Base-by-base conservation (phyloP, 202 grass and related monocot genomes). In the Setaria italica region DNA sequence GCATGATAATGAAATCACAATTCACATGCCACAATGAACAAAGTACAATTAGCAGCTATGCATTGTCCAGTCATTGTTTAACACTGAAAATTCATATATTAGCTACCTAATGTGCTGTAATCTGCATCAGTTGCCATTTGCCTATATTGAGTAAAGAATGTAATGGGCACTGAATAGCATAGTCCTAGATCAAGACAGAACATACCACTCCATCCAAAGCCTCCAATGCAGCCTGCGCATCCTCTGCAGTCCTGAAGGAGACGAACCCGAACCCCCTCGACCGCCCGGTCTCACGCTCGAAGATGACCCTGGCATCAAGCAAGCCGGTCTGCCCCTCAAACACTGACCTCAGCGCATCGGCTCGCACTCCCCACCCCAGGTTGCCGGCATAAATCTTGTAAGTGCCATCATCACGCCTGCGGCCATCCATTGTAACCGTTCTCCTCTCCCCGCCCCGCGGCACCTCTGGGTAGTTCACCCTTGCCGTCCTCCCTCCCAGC, bases 301-400 rank as follows among this genome's bases (percentile, higher is more conserved):
- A 92, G 77, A 95, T 92, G 77, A 95, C 84, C 86, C 91, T 92
- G 37, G 93, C 84, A 15, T 85, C 91, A 35, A 98, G 41, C 65
- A 98, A 41, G 10, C 96, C 96, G 0, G 85, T 17, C 81, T 71
- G 79, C 71, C 86, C 70, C 63, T 87, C 79, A 32, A 99, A 95
- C 17, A 85, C 91, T 2, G 88, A 48, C 72, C 82, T 85, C 29
- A 99, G 82, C 2, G 71, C 49, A 4, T 95, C 89, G 1, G 93
- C 92, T 21, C 84, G 89, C 83, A 99, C 74, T 56, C 74, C 87
- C 96, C 96, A 99, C 15, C 96, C 93, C 5, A 99, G 73, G 80
- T 99, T 99, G 66, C 96, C 93, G 9, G 91, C 93, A 7, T 99
- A 99, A 51, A 99, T 82, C 90, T 95, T 99, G 88, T 91, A 76